Evolutionary conservation across 352 stramenopile genomes (phyloP).

Genomic region (Phytopythium boreale): DNA sequence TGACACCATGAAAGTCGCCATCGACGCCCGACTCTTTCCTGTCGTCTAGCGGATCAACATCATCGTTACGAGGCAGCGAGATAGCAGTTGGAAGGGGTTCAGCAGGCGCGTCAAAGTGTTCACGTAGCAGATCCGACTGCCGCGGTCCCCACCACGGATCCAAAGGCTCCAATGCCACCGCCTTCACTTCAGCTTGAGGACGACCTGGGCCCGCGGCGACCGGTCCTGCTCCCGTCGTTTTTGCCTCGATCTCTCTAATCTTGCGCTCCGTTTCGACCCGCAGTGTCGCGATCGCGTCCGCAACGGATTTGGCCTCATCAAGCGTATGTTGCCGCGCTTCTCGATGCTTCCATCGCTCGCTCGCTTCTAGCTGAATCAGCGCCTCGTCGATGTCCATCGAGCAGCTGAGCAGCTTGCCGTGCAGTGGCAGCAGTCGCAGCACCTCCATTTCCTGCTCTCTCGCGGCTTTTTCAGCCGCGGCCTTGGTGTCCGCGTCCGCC

Average conservation of each 20-base stretch:
- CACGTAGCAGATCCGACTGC: conserved; percentile 22
- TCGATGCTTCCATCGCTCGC: neutral
- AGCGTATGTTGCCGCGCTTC: neutral
- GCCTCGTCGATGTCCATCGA: conserved; percentile 44
- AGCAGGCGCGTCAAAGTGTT: conserved; percentile 11
- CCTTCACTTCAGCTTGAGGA: neutral
- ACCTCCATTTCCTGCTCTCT: conserved; percentile 42
- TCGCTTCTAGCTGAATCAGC: conserved; percentile 35
- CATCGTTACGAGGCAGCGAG: neutral
- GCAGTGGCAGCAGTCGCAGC: conserved; percentile 38
- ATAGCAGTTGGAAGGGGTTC: neutral
- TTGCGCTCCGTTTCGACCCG: conserved; percentile 15
- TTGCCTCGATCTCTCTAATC: conserved; percentile 34
- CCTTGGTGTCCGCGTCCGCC: conserved; percentile 33
- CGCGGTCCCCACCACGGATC: conserved; percentile 1
- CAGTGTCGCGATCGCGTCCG: conserved; percentile 21
- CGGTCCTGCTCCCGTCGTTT: conserved; percentile 2
- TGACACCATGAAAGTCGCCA: conserved; percentile 25
- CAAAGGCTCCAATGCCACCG: neutral
- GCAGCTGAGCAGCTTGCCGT: conserved; percentile 37
- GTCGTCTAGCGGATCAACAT: neutral
- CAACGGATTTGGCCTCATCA: neutral
- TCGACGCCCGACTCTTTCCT: neutral
- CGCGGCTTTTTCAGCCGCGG: conserved; percentile 19
- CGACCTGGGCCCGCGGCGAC: neutral